phyloP scores from a whole-genome alignment of 208 protist species.

The Wallacemonas rigidus region DNA sequence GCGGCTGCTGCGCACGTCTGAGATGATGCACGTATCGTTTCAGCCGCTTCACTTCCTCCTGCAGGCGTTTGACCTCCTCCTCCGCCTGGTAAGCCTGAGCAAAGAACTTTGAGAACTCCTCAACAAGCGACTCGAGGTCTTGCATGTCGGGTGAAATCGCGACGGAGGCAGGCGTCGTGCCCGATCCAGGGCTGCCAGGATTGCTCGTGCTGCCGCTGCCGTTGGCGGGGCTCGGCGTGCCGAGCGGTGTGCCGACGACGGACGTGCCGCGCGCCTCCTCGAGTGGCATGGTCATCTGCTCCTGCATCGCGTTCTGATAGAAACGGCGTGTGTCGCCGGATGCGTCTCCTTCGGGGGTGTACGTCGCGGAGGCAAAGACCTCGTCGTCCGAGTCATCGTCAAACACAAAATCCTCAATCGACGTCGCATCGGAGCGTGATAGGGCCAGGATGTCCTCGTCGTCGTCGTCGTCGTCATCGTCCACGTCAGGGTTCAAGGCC shows the following conservation, averaged over 20 bases:
- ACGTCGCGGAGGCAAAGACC: background rate
- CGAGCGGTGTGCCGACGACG: background rate
- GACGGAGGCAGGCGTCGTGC: background rate
- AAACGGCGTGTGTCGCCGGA: conserved; percentile 25
- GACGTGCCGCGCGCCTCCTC: conserved; percentile 18
- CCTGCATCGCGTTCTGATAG: conserved; percentile 44
- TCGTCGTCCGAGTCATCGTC: conserved; percentile 21
- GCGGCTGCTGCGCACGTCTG: background rate
- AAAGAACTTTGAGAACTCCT: conserved; percentile 75
- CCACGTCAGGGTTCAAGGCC: conserved; percentile 19
- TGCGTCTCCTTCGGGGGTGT: conserved; percentile 12
- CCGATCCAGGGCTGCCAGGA: background rate
- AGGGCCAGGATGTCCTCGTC: conserved; percentile 20
- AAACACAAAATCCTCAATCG: conserved; percentile 46
- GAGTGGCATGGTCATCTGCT: conserved; percentile 30
- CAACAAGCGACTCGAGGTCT: conserved; percentile 69
- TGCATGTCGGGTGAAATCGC: conserved; percentile 55
- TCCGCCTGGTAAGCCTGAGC: conserved; percentile 34
- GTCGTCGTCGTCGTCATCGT: conserved; percentile 38
- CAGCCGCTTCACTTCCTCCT: conserved; percentile 35
- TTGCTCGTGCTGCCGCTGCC: background rate
- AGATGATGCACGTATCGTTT: background rate
- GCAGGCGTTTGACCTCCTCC: conserved; percentile 40
- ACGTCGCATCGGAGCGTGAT: conserved; percentile 26
- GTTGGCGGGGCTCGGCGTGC: conserved; percentile 5